A percentile compares a stretch with the other conserved stretches of the same genome.
These are phyloP conservation scores for Ophiostoma sp. DNA, from an alignment of 2,329 filamentous ascomycete genomes.

Conservation along the genomic window DNA sequence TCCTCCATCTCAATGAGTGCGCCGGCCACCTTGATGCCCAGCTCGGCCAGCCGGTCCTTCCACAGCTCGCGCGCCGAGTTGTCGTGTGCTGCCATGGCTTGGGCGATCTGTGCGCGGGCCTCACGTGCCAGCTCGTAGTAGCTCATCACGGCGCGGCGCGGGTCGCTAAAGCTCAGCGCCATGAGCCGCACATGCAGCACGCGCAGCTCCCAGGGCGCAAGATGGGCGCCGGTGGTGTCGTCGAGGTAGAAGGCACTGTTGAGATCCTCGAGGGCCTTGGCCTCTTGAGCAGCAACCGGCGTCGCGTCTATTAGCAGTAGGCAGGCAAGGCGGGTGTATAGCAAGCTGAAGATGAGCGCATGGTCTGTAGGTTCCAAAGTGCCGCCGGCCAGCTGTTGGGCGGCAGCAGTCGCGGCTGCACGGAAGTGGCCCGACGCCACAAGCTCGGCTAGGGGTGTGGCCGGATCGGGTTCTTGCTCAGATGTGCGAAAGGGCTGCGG, in stretches of 20 bases:
- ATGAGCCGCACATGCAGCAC: conserved; percentile 79
- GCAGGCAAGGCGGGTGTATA: conserved; percentile 77
- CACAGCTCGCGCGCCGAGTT: conserved; percentile 59
- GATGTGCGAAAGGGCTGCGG: conserved; percentile 65
- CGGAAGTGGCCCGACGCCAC: conserved; percentile 72
- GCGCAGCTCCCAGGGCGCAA: conserved; percentile 83
- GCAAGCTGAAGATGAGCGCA: conserved; percentile 64
- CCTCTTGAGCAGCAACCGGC: conserved; percentile 62
- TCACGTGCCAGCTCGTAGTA: conserved; percentile 85
- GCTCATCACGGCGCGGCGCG: conserved; percentile 76
- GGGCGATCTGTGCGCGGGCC: conserved; percentile 57
- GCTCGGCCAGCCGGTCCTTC: conserved; percentile 65
- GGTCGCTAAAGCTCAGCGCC: conserved; percentile 79
- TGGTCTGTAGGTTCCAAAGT: conserved; percentile 51
- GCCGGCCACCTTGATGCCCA: conserved; percentile 63
- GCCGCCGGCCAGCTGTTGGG: conserved; percentile 52
- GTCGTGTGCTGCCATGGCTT: conserved; percentile 42
- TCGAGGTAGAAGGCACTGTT: conserved; percentile 54
- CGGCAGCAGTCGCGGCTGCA: conserved; percentile 65
- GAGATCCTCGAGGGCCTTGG: conserved; percentile 58
- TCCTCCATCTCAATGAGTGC: conserved; percentile 84
- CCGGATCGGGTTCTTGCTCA: conserved; percentile 55
- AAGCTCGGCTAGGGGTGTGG: conserved; percentile 54
- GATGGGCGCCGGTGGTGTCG: conserved; percentile 48
- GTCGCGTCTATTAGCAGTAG: conserved; percentile 72